These are phyloP conservation scores for Claviceps humidiphila DNA, from an alignment of 2,329 filamentous ascomycete genomes.

Conservation along the genomic window DNA sequence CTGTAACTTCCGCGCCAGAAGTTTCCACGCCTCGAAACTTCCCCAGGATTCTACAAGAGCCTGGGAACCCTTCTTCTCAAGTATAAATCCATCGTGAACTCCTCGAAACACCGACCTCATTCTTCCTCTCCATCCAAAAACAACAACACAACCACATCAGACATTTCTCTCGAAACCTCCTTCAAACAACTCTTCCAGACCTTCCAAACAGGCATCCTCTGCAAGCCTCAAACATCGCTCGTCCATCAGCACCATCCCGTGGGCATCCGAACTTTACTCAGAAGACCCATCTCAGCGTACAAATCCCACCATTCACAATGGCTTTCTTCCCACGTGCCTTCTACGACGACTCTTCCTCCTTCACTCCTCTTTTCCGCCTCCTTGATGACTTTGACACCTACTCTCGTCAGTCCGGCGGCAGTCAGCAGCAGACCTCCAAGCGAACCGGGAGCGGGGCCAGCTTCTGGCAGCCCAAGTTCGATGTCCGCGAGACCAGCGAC, in stretches of 20 bases:
- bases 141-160: not conserved
- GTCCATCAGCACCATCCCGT: conserved; percentile 10
- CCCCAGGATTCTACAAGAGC: not conserved
- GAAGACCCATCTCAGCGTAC: conserved; percentile 10
- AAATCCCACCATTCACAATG: conserved; percentile 32
- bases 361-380: conserved; percentile 42
- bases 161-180: not conserved
- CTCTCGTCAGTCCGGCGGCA: conserved; percentile 17
- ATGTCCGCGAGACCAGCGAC: conserved; percentile 52
- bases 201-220: conserved; percentile 6
- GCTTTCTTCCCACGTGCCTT: conserved; percentile 44
- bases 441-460: conserved; percentile 15
- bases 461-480: conserved; percentile 56
- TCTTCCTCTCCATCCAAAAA: not conserved
- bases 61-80: not conserved
- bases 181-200: no score
- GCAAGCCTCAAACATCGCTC: conserved; percentile 12
- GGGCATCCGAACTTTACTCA: conserved; percentile 9
- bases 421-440: conserved; percentile 5
- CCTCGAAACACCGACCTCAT: not conserved
- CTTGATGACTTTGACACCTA: conserved; percentile 45
- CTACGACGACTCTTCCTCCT: conserved; percentile 32
- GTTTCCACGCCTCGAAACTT: not conserved
- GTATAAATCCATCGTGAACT: conserved; percentile 2
- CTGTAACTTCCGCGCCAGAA: not conserved